Conservation (phyloP, 78 protist species). For the Anaeramoeba flamelloides region DNA sequence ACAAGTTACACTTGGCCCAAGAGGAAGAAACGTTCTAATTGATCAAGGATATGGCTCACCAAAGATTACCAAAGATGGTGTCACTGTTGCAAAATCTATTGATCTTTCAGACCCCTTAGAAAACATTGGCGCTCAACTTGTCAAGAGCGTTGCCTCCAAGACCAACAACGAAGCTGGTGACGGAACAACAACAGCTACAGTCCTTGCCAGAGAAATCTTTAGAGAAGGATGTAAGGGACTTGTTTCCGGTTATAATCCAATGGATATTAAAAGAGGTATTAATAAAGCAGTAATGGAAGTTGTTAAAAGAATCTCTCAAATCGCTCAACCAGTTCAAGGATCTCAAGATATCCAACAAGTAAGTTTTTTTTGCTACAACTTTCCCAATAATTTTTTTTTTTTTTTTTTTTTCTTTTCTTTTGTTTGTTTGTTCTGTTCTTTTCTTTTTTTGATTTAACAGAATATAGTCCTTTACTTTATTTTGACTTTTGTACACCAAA, state of each 20-base stretch:
- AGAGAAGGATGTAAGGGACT: slow-evolving; percentile 83
- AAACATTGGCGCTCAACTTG: slow-evolving; percentile 92
- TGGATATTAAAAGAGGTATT: slow-evolving; percentile 86
- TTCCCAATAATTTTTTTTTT: too few species aligned
- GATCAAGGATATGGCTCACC: slow-evolving; percentile 90
- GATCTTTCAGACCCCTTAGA: slow-evolving; percentile 67
- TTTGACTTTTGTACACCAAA: too few species aligned
- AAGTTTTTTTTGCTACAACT: too few species aligned
- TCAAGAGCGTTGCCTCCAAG: slow-evolving; percentile 76
- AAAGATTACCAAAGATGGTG: slow-evolving; percentile 99
- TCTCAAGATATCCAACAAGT: too few species aligned
- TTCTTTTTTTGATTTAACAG: too few species aligned
- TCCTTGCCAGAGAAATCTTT: slow-evolving; percentile 83
- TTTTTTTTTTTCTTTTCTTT: too few species aligned
- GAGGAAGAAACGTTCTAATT: slow-evolving; percentile 89
- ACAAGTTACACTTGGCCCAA: slow-evolving; percentile 93
- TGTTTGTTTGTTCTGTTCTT: too few species aligned
- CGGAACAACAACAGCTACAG: slow-evolving; percentile 90
- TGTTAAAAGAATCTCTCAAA: too few species aligned
- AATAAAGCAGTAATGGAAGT: slow-evolving; percentile 64
- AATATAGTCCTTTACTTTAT: too few species aligned
- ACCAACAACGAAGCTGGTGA: slow-evolving; percentile 95
- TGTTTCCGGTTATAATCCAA: slow-evolving; percentile 94
- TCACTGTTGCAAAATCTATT: slow-evolving; percentile 91
- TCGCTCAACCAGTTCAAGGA: too few species aligned